phyloP scores from a whole-genome alignment of 805 yeast species.

The Teunomyces lycoperdinae region DNA sequence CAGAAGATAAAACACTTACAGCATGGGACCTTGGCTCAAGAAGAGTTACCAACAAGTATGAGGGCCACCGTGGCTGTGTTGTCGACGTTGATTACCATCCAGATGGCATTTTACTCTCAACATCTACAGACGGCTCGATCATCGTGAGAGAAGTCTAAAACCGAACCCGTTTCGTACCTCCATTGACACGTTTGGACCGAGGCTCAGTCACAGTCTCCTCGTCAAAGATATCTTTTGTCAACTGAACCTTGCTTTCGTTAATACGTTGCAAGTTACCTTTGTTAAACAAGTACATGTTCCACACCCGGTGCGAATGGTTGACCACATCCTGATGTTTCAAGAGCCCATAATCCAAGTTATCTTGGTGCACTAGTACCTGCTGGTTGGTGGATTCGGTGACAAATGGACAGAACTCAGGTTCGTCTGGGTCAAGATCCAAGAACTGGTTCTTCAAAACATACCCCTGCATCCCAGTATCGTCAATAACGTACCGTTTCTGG shows the following conservation, averaged over 20 bases:
- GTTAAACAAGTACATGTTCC: conserved; percentile 32
- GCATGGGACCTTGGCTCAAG: conserved; percentile 60
- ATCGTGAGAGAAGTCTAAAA: conserved; percentile 43
- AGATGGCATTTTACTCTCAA: conserved; percentile 39
- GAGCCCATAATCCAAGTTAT: conserved; percentile 19
- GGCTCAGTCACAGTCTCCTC: not conserved
- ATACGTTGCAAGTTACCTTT: conserved; percentile 27
- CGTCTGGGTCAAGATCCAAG: conserved; percentile 27
- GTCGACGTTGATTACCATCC: conserved; percentile 60
- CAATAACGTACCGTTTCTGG: conserved; percentile 45
- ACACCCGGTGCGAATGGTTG: conserved; percentile 7
- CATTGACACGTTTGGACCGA: not conserved
- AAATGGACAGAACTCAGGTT: conserved; percentile 37
- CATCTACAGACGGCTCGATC: conserved; percentile 56
- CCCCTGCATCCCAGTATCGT: conserved; percentile 57
- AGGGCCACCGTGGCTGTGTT: conserved; percentile 63
- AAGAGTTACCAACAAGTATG: conserved; percentile 44
- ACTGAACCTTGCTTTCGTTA: conserved; percentile 15
- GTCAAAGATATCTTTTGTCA: conserved; percentile 3
- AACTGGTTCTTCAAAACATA: conserved; percentile 52
- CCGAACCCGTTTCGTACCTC: conserved; percentile 2
- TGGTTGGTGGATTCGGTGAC: conserved; percentile 18
- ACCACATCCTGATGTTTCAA: conserved; percentile 18
- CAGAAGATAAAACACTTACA: conserved; percentile 56
- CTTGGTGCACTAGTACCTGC: not conserved